These are phyloP conservation scores for Colletotrichum zoysiae DNA, from an alignment of 2,329 filamentous ascomycete genomes.

Conservation along the genomic window DNA sequence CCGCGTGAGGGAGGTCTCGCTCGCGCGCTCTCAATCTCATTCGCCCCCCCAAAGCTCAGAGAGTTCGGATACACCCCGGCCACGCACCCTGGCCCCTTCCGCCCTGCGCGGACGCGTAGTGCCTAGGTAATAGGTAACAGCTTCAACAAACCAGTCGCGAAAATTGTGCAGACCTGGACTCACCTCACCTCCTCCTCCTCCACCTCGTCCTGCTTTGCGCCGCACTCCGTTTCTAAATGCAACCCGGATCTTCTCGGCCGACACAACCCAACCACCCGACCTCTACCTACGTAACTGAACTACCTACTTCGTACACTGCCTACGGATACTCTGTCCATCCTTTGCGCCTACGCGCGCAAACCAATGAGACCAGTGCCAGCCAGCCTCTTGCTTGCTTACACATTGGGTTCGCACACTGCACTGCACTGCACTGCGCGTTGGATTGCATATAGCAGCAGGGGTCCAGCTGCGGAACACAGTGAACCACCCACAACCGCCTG, in stretches of 20 bases:
- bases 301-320: too few species aligned
- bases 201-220: background rate
- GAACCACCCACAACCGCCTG: constrained; percentile 25
- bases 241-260: constrained; percentile 30
- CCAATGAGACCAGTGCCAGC: constrained; percentile 12
- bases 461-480: constrained; percentile 4
- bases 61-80: constrained; percentile 17
- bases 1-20: too few species aligned
- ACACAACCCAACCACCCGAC: constrained; percentile 28
- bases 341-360: background rate
- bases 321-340: background rate
- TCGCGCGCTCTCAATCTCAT: background rate
- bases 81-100: constrained; percentile 30
- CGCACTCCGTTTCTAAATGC: constrained; percentile 16
- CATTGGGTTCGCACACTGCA: constrained; percentile 25
- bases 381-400: constrained; percentile 7
- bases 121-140: constrained; percentile 25
- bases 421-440: constrained; percentile 19
- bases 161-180: constrained; percentile 23
- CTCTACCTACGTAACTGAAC: too few species aligned
- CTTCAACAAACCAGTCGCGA: constrained; percentile 6
- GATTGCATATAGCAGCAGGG: constrained; percentile 22
- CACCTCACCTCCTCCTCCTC: background rate
- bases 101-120: constrained; percentile 37
- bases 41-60: background rate